Evolutionary conservation across 2,329 filamentous ascomycete genomes (phyloP), one percentile per base, ranked within the genome.

Genomic region (Geoglossum cookeanum): DNA sequence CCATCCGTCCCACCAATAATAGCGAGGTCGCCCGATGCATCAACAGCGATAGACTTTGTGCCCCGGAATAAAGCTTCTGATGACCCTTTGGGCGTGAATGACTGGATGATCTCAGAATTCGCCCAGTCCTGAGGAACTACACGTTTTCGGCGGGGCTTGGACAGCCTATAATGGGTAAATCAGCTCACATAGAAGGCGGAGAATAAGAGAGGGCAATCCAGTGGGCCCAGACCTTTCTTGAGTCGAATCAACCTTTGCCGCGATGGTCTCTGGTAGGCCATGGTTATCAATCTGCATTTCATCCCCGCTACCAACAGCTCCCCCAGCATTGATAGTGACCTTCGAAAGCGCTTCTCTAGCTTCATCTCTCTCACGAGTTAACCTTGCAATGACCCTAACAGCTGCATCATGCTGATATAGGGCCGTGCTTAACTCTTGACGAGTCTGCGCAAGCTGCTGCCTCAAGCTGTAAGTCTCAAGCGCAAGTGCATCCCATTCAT

Each of bases 401-500:
- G 92, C 92, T 1, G 92, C 91, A 75, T 98, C 92, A 65, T 97
- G 87, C 72, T 97, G 91, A 71, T 98, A 98, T 29, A 98, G 77
- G 0, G 92, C 87, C 1, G 88, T 92, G 58, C 88, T 88, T 58
- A 98, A 80, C 74, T 98, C 92, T 72, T 96, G 90, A 62, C 91
- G 78, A 47, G 90, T 94, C 68, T 94, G 87, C 55, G 84, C 78
- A 60, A 98, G 76, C 67, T 95, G 88, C 69, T 96, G 87, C 72
- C 87, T 85, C 59, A 97, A 74, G 63, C 87, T 92, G 69, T 89
- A 96, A 55, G 88, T 87, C 72, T 98, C 92, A 39, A 97, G 75
- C 11, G 91, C 87, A 49, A 96, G 74, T 7, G 90, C 84, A 68
- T 98, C 92, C 92, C 92, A 98, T 76, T 98, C 92, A 69, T 94